Evolutionary conservation across 345 rosid genomes (phyloP).

Genomic region (Brassica nigra): DNA sequence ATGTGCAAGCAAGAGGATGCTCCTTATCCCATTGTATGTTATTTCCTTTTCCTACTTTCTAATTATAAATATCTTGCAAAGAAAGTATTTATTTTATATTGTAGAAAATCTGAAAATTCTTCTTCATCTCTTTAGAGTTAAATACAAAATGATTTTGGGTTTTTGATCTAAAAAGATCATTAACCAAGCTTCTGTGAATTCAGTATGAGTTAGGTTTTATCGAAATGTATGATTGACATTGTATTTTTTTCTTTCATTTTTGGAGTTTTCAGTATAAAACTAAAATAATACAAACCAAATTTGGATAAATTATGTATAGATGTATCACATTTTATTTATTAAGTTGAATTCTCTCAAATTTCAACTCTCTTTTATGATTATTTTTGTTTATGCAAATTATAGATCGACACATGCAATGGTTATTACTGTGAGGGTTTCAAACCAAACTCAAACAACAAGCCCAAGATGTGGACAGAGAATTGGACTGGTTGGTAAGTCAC

Average conservation of each 20-base stretch:
- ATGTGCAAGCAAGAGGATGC: conserved; percentile 99
- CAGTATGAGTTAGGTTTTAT: background rate
- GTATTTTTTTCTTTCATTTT: background rate
- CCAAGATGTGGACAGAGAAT: conserved; percentile 94
- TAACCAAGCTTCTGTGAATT: background rate
- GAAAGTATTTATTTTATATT: background rate
- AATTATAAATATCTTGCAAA: background rate
- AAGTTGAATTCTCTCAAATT: background rate
- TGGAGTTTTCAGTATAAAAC: background rate
- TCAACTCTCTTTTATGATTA: background rate
- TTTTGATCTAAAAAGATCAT: background rate
- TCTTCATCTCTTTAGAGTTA: background rate
- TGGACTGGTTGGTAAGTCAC: conserved; percentile 91
- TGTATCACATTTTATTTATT: background rate
- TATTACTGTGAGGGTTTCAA: conserved; percentile 76
- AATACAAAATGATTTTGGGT: background rate
- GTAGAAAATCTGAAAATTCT: background rate
- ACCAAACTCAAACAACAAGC: conserved; percentile 65
- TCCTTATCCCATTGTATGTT: conserved; percentile 77
- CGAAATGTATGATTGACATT: background rate
- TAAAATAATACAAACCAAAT: background rate
- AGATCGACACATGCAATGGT: conserved; percentile 93
- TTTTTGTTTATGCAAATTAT: background rate
- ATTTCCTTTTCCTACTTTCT: conserved; percentile 17
- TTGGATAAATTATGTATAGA: background rate